Base-by-base conservation (phyloP, 768 basidiomycete genomes). In the Daedaleopsis nitida region DNA sequence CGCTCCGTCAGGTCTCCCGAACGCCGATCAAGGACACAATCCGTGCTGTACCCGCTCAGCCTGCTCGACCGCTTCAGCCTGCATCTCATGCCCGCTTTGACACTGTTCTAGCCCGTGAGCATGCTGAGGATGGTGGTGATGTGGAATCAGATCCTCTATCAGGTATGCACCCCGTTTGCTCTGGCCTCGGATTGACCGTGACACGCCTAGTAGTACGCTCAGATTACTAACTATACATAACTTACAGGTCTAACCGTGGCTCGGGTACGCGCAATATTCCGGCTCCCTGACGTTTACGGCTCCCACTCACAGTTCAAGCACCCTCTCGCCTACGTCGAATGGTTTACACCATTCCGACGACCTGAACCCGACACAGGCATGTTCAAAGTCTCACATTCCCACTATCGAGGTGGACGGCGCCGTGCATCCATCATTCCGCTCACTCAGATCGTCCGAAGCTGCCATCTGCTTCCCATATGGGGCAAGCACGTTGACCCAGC, bases 401-500 rank as follows among this genome's bases (percentile, higher is more conserved):
- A 64, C 38, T 60, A 60, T 1, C 23, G 58, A 11, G 63, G 65
- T 34, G n/a, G n/a, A n/a, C 62, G 60, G 1, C 64, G 65, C 2
- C 57, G 70, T 52, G 67, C 68, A 8, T 63, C 64, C 0, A 59
- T 77, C 13, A 67, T 76, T 11, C 62, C 66, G 0, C 34, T 70
- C 5, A 68, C 60, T 8, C 27, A 69, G 7, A 71, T 77, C 23
- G 21, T 68, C 4, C 65, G 68, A 16, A 68, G 69, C 14, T 74
- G 73, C 52, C 75, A 76, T 59, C 60, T 76, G 1, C 62, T 74
- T 17, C 72, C 74, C 0, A 9, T 70, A 62, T 68, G 63, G 65
- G 57, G 63, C 1, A 35, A 34, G 32, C 3, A 44, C 21, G 48
- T 59, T 4, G 54, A 66, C 50, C 8, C n/a, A 5, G 38, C 49